Base-by-base conservation (phyloP, 495 filamentous ascomycete genomes). In the Margaritispora aquatica region DNA sequence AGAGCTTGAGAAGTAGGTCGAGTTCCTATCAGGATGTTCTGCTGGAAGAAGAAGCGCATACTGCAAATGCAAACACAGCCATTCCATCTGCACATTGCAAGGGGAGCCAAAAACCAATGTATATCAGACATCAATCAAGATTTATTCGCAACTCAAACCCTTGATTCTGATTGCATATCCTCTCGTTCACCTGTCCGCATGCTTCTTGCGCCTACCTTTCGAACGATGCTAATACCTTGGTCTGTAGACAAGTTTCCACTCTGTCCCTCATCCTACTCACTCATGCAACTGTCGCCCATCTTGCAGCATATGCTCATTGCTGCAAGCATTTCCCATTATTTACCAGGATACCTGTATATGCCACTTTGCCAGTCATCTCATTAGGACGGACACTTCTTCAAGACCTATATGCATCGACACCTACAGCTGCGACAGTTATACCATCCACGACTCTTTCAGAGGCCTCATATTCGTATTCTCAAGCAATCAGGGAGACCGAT, bases 251-350 rank as follows among this genome's bases (percentile, higher is more conserved):
- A 72, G 81, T 92, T 15, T 85, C 92, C 8, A 96, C 93, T 7
- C 80, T 99, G 26, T 97, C 94, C 9, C 74, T 99, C 55, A 88
- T 99, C 67, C 89, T 99, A 29, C 82, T 99, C 59, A 97, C 94
- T 2, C 94, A 99, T 68, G 88, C 94, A 50, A 97, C 92, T 1
- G 81, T 88, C 22, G 79, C 88, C 27, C 95, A 97, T 71, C 83
- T 99, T 54, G 94, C 88, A 59, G 95, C 94, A 48, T 96, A 88
- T 66, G 94, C 89, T 46, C 92, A 99, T 70, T 96, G 92, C 78
- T 99, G 95, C 82, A 96, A 96, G 71, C 84, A 96, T 70, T 87
- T 96, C 64, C 92, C 95, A 54, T 81, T 87, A 44, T 97, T 99
- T 73, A 87, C 86, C 0, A 84, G 90, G 58, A 92, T 99, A 58